These are phyloP conservation scores for Pyrrhoderma lamaoense DNA, from an alignment of 1,284 basidiomycete species.

Conservation along the genomic window DNA sequence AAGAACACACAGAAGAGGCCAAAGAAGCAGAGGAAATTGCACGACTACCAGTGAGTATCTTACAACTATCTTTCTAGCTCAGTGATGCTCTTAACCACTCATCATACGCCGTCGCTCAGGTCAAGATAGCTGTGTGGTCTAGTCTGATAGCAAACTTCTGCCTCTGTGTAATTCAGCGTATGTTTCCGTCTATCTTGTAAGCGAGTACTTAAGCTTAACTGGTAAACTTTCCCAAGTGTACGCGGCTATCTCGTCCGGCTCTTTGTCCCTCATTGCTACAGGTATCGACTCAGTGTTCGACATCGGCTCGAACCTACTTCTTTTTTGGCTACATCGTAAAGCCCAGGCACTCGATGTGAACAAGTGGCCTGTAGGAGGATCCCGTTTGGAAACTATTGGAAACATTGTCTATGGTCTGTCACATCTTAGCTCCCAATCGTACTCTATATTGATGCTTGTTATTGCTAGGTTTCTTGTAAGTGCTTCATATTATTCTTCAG, in stretches of 20 bases:
- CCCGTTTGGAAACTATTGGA: conserved; percentile 86
- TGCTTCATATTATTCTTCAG: conserved; percentile 18
- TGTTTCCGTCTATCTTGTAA: conserved; percentile 22
- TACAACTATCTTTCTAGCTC: not conserved
- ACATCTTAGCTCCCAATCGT: conserved; percentile 18
- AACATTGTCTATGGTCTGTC: conserved; percentile 81
- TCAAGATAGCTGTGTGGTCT: conserved; percentile 83
- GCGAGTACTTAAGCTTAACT: not conserved
- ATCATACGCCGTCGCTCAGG: conserved; percentile 40
- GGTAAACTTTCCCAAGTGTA: conserved; percentile 45
- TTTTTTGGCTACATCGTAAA: conserved; percentile 78
- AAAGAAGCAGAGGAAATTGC: conserved; percentile 54
- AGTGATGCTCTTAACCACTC: conserved; percentile 21
- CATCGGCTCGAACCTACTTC: conserved; percentile 81
- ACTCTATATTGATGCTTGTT: conserved; percentile 12
- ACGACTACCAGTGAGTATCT: conserved; percentile 50
- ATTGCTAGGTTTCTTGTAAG: conserved; percentile 53
- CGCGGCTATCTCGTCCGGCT: conserved; percentile 80
- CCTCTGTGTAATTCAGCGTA: conserved; percentile 64
- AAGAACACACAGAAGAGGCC: conserved; percentile 74
- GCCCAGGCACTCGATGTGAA: conserved; percentile 65
- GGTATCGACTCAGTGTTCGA: conserved; percentile 90
- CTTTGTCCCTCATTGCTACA: conserved; percentile 85
- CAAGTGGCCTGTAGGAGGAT: conserved; percentile 90
- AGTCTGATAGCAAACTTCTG: conserved; percentile 73